Evolutionary conservation across 106 monocot species (phyloP), one percentile per base, ranked within the genome.

Genomic region (Hemerocallis citrina): DNA sequence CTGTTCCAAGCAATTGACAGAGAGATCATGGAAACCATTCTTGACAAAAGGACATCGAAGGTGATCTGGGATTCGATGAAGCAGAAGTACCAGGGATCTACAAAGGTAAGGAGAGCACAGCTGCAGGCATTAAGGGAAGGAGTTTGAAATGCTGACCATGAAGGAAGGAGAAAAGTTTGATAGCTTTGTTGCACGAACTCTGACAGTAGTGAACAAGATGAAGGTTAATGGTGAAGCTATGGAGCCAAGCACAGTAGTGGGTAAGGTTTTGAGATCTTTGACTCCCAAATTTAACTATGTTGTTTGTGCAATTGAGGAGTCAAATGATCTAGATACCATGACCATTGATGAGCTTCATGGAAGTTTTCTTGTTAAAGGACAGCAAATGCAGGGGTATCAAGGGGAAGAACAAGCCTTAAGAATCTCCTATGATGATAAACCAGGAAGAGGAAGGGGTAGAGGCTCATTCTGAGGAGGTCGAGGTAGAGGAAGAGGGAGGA

Each of bases 231-330:
- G 60, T 39, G 27, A 62, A 37, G n/a, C 4, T 7, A 23, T 62
- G 43, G 12, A 62, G 39, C 39, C 17, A 23, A 39, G 39, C 20
- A 42, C 25, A 2, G n/a, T 44, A 29, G 37, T 42, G 1, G 37
- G 39, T 10, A 62, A 62, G 39, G 8, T 62, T 43, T 10, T 62
- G 17, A 22, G 62, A 43, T 62, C 62, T 4, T 29, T 62, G 42
- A 62, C 27, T 29, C 3, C 41, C 20, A 45, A 62, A 29, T 62
- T 62, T 20, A 17, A 62, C 30, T 43, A 62, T 45, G 30, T 62
- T 44, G 62, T 62, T 27, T 42, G 43, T 45, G 6, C 62, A 17
- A 62, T 43, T 43, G 62, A 62, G 7, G 62, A 62, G 43, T 54
- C 52, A 28, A 54, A 54, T 54, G 52, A 54, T 25, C 19, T 54